Conservation (phyloP, 2,329 filamentous ascomycete genomes). For the Hypoxylon rubiginosum region DNA sequence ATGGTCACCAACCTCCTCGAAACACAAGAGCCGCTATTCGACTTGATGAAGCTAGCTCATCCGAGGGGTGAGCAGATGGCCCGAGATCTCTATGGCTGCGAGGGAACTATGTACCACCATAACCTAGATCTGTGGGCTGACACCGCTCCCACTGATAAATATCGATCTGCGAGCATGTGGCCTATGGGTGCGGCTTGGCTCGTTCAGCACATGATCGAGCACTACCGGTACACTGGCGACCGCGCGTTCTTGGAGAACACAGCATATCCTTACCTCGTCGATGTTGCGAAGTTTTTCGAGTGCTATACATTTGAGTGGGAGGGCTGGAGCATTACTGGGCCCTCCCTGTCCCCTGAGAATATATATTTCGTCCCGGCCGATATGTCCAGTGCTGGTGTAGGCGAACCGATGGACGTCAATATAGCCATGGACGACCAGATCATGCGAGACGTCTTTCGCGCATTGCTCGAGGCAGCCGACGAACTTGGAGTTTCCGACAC, state of each 20-base stretch:
- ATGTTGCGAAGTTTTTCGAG: conserved; percentile 49
- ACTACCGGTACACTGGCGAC: neutral
- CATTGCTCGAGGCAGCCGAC: neutral
- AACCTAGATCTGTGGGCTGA: neutral
- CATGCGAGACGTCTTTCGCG: conserved; percentile 46
- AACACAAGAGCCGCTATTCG: conserved; percentile 8
- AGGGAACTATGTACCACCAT: neutral
- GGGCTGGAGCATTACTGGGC: conserved; percentile 53
- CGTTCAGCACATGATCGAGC: neutral
- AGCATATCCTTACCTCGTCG: conserved; percentile 45
- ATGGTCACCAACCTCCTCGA: conserved; percentile 13
- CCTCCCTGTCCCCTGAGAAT: conserved; percentile 24
- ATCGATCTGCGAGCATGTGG: neutral
- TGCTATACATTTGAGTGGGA: conserved; percentile 53
- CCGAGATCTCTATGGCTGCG: neutral
- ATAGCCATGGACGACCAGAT: conserved; percentile 43
- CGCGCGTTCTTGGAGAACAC: neutral
- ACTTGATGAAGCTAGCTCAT: conserved; percentile 20
- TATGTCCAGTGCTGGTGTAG: conserved; percentile 57
- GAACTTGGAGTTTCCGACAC: neutral
- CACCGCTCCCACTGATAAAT: neutral
- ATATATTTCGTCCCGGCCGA: conserved; percentile 53
- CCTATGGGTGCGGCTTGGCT: neutral
- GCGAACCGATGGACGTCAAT: conserved; percentile 62
- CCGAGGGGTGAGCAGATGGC: neutral